Base-by-base conservation (phyloP, 768 basidiomycete genomes). In the Psilocybe subaeruginosa region DNA sequence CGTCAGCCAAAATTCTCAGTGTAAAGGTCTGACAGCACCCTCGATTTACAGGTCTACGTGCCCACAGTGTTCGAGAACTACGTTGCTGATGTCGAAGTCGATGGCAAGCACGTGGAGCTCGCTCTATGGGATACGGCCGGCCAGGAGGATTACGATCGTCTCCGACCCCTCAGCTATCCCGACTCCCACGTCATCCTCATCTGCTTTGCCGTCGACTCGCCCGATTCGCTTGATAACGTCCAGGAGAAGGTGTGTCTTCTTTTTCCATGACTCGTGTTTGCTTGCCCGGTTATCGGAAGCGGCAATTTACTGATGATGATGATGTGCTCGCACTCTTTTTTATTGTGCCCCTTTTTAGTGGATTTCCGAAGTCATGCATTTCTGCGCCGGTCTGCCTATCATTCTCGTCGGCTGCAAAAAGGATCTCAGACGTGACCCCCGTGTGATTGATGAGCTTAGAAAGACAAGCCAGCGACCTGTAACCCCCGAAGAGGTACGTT, bases 41-140 rank as follows among this genome's bases (percentile, higher is more conserved):
- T 47, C n/a, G 16, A 31, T 9, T 66, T 33, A 6, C 67, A 99
- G 97, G 97, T 99, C 69, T 99, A 99, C 74, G 95, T 99, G 64
- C 97, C 97, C 53, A 99, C 97, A 61, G 97, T 99, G 54, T 99
- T 99, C 69, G 97, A 99, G 85, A 98, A 98, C 87, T 97, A 98
- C 76, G 97, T 97, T 58, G 97, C 97, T 68, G 96, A 99, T 76
- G 95, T 99, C 53, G 95, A 98, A 76, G 96, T 99, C 63, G 97
- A 99, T 72, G 93, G 93, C 68, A 99, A 97, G 81, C 93, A 96
- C 73, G 96, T 99, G 69, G 97, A 99, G 78, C 84, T 99, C 70
- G 97, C 97, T 30, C 80, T 99, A 69, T 99, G 97, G 97, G 97
- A 99, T 96, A 99, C 97, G 55, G 97, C 97, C 35, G 97, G 97